Conservation (phyloP, 495 filamentous ascomycete genomes). For the Podospora pseudoanserina region DNA sequence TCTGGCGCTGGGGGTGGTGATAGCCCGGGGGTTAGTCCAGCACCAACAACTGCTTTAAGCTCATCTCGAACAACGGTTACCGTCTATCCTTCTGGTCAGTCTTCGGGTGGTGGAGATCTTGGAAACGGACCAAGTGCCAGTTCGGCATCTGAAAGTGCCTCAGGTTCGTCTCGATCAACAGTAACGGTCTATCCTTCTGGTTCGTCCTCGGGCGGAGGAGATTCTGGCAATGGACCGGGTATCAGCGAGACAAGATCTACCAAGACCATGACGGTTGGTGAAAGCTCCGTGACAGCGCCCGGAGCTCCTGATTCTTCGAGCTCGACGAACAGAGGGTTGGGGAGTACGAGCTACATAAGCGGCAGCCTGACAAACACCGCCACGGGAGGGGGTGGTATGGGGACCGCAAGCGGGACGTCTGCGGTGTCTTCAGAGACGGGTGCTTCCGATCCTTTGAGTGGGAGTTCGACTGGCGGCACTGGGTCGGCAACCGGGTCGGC, state of each 20-base stretch:
- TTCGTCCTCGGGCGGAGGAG: neutral
- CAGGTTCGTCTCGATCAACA: neutral
- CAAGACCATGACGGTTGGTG: neutral
- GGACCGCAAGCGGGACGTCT: neutral
- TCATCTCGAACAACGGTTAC: neutral
- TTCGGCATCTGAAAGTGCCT: neutral
- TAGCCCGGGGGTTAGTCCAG: no score
- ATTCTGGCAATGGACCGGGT: neutral
- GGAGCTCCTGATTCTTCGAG: neutral
- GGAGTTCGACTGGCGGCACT: neutral
- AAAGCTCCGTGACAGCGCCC: neutral
- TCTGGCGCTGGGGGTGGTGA: neutral
- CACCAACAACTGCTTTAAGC: neutral
- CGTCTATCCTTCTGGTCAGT: neutral
- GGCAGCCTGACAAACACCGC: neutral
- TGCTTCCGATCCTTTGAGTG: conserved; percentile 7
- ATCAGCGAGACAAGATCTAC: neutral
- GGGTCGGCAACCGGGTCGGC: neutral
- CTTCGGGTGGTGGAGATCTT: neutral
- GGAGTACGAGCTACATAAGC: neutral
- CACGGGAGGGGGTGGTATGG: neutral
- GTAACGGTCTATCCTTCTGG: neutral
- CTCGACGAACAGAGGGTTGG: neutral
- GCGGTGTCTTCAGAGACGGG: neutral
- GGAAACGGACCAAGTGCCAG: neutral